Evolutionary conservation across 805 yeast genomes (phyloP), one percentile per base, ranked within the genome.

Genomic region (Tanozyma kutaoensis): DNA sequence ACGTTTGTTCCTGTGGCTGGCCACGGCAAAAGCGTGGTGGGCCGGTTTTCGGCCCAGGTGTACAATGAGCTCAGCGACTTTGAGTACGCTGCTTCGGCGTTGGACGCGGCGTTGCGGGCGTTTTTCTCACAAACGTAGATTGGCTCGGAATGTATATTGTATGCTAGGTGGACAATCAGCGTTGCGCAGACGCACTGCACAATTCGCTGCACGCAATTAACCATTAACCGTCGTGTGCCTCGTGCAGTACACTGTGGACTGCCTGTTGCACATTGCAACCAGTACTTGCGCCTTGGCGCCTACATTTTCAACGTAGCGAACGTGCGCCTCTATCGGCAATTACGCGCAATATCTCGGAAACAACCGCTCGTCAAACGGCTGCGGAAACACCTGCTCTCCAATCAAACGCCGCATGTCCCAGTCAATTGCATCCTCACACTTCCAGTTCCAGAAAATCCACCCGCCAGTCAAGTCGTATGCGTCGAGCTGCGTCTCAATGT

Each of bases 401-500:
- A 68, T 51, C 40, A 86, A 66, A 36, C 59, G 57, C 41, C 63
- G 60, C 58, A 80, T 66, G 53, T 81, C 94, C 96, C 96, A 86
- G 50, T 86, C 95, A 29, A 76, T 48, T 13, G 81, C 61, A 38
- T 53, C 54, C 55, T 86, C 95, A 15, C 94, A 79, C 63, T 85
- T 86, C 77, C 82, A 85, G 50, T 77, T 71, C 96, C 96, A 86
- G 62, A 80, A 77, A 31, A 82, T 69, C 95, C 95, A 86, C 18
- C 97, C 97, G 20, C 62, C 67, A 32, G 72, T 65, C 40, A 66
- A 66, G 42, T 75, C 81, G 29, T 51, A 56, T 2, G 95, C 82
- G 47, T 86, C 95, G 45, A 86, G 58, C 62, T 86, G 95, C 26
- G 95, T 94, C 58, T 86, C 95, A 27, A 85, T 62, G 47, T 63